Base-by-base conservation (phyloP, 192 early-diverging fungal species). In the Rhizophagus sp. region DNA sequence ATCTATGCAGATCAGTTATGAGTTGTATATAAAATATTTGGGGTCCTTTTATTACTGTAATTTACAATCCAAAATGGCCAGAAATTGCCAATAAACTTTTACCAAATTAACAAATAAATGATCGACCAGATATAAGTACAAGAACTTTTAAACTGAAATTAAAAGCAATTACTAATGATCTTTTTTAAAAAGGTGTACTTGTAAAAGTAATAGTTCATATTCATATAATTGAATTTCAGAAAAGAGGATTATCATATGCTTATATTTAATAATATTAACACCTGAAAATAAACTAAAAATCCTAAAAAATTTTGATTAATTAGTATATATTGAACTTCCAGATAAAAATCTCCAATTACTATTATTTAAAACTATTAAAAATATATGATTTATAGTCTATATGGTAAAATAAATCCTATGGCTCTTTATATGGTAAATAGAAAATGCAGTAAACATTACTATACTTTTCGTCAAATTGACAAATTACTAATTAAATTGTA, bases 1-100 rank as follows among this genome's bases (percentile, higher is more conserved):
- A n/a, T n/a, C n/a, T n/a, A n/a, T n/a, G n/a, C n/a, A n/a, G n/a
- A n/a, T n/a, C n/a, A n/a, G n/a, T n/a, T n/a, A n/a, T n/a, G n/a
- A n/a, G n/a, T n/a, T n/a, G n/a, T n/a, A n/a, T n/a, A n/a, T n/a
- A n/a, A n/a, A n/a, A n/a, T n/a, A n/a, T n/a, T n/a, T n/a, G n/a
- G n/a, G n/a, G n/a, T n/a, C n/a, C n/a, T n/a, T 87, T 87, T 57
- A 62, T 85, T 17, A 87, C 86, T 24, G 81, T 87, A 34, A 87
- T 79, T 62, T 72, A 78, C 82, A 67, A 73, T 75, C 64, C 75
- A 67, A 34, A 6, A 36, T 66, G 84, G 82, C 67, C 39, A 61
- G n/a, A 82, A 36, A 82, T 76, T 34, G 77, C 0, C 22, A 69
- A 4, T 77, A 62, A 44, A 72, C 62, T 80, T 5, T 25, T 78